Conservation (phyloP, 352 stramenopile species). For the Plasmopara halstedii region DNA sequence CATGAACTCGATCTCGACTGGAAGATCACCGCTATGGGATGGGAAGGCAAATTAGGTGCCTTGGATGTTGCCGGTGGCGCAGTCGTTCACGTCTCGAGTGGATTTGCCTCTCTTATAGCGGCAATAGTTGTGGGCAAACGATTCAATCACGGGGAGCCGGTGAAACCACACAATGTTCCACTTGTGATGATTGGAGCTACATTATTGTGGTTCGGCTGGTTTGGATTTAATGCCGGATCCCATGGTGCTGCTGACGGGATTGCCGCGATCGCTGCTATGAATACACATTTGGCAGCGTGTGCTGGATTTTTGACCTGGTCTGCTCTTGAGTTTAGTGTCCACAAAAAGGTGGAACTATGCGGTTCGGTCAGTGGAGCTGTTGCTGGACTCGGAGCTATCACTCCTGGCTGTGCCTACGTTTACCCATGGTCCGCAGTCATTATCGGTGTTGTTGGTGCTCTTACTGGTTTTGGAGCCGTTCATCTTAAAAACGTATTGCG, state of each 20-base stretch:
- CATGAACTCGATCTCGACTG: constrained; percentile 48
- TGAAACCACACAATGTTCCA: constrained; percentile 78
- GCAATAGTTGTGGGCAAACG: constrained; percentile 60
- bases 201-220: constrained; percentile 83
- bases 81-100: constrained; percentile 78
- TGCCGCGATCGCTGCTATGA: constrained; percentile 56
- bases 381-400: constrained; percentile 60
- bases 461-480: constrained; percentile 42
- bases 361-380: constrained; percentile 55
- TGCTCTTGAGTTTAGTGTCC: constrained; percentile 40
- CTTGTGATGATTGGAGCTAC: constrained; percentile 72
- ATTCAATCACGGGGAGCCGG: constrained; percentile 61
- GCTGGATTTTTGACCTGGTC: constrained; percentile 69
- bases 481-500: constrained; percentile 58
- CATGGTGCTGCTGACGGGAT: constrained; percentile 45
- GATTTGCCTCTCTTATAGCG: constrained; percentile 61
- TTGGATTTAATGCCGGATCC: constrained; percentile 76
- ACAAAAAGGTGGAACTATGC: constrained; percentile 56
- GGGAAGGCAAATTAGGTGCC: constrained; percentile 58
- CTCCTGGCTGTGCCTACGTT: constrained; percentile 63
- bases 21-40: constrained; percentile 33
- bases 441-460: constrained; percentile 57
- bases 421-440: constrained; percentile 62
- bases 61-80: constrained; percentile 79
- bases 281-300: constrained; percentile 56